Base-by-base conservation (phyloP, 106 monocot species). In the Dendrobium chrysotoxum region DNA sequence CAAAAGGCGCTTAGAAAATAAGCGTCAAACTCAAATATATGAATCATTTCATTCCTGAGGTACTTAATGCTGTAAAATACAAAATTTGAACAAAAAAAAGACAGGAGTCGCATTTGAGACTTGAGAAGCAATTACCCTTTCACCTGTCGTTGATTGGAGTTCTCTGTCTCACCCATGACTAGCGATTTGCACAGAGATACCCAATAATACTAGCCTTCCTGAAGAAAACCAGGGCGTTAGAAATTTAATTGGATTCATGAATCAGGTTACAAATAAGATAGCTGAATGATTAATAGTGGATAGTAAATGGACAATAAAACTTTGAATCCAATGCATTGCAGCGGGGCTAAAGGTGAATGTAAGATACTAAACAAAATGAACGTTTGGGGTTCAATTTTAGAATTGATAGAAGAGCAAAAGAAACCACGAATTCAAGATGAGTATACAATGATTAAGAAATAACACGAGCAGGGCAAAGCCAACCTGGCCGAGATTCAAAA, bases 151-250 rank as follows among this genome's bases (percentile, higher is more conserved):
- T 40, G 40, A 20, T 16, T 42, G 41, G 41, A 28, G n/a, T 74
- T 74, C n/a, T 74, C 74, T 42, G 21, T 74, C n/a, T 74, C 74
- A 74, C 74, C 41, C 74, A 74, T 74, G 74, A 20, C 7, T 16
- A 70, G 35, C 13, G 35, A 35, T 70, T 70, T 15, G 31, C 70
- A 70, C 70, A 35, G 31, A 35, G 31, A 35, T 28, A 70, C 3
- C 30, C 15, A 1, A 28, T 15, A 70, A 70, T 35, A 70, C 10
- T 35, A 70, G 31, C 70, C 35, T 31, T 31, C 70, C 70, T 70
- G 70, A 4, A 70, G 70, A 70, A 35, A 31, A 70, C 13, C 28
- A 70, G 35, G 70, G 70, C 16, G 15, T 4, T 8, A 35, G 11
- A 70, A 70, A 70, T 23, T 70, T 70, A 17, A 70, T 5, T 2